Evolutionary conservation across 495 filamentous ascomycete species (phyloP).

Genomic region (Penicillium arizonense): DNA sequence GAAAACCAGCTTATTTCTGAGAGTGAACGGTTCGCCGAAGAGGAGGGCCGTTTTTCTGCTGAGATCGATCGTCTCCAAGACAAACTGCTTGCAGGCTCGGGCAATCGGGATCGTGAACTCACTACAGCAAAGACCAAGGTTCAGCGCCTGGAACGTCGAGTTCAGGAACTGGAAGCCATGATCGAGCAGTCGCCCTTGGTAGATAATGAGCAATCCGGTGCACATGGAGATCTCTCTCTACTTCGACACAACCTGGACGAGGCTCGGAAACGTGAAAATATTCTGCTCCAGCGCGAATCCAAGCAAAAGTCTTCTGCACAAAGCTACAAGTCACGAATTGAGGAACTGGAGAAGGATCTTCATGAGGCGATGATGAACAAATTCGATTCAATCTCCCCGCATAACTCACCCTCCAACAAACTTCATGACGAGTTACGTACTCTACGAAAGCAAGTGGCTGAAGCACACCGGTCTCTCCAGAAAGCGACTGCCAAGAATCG

Average conservation of each 20-base stretch:
- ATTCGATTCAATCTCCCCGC: slow-evolving; percentile 42
- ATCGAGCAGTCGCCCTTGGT: slow-evolving; percentile 41
- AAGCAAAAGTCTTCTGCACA: slow-evolving; percentile 55
- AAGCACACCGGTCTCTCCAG: slow-evolving; percentile 57
- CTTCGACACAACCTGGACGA: slow-evolving; percentile 61
- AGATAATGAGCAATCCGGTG: slow-evolving; percentile 36
- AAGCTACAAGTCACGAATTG: slow-evolving; percentile 53
- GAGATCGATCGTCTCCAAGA: slow-evolving; percentile 59
- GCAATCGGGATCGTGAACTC: slow-evolving; percentile 49
- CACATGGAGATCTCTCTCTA: slow-evolving; percentile 55
- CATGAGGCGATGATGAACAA: slow-evolving; percentile 53
- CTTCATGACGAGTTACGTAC: slow-evolving; percentile 62
- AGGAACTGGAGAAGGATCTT: slow-evolving; percentile 55
- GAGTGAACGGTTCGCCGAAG: slow-evolving; percentile 53
- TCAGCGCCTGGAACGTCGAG: slow-evolving; percentile 57
- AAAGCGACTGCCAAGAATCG: slow-evolving; percentile 55
- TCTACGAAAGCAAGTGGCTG: slow-evolving; percentile 60
- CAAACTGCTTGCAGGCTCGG: slow-evolving; percentile 39
- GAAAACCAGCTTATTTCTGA: slow-evolving; percentile 55
- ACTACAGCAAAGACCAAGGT: slow-evolving; percentile 51
- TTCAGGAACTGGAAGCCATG: slow-evolving; percentile 57
- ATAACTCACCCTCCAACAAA: slow-evolving; percentile 52
- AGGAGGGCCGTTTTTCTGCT: slow-evolving; percentile 55
- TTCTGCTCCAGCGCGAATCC: slow-evolving; percentile 60
- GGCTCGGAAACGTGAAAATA: slow-evolving; percentile 61